These are phyloP conservation scores for Penstemon newberryi DNA, from an alignment of 257 asterid species.

Conservation along the genomic window DNA sequence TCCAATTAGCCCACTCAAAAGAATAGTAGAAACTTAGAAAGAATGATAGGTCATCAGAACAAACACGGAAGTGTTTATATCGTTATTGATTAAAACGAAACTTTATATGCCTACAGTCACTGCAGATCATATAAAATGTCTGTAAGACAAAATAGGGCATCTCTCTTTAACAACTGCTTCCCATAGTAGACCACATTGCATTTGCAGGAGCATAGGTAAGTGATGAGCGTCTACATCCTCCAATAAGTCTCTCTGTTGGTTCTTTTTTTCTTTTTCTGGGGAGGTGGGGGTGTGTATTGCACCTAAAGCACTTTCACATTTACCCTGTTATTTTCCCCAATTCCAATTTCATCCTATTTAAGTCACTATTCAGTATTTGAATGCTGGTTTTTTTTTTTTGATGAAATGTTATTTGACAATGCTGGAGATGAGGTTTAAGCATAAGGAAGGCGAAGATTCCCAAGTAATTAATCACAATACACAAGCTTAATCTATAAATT, in stretches of 20 bases:
- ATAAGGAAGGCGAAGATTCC: no score
- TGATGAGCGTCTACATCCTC: not conserved
- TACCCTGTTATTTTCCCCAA: no score
- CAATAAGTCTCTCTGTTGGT: not conserved
- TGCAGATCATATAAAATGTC: not conserved
- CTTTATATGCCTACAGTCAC: not conserved
- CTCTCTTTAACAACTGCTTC: not conserved
- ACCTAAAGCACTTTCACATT: no score
- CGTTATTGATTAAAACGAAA: not conserved
- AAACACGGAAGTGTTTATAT: not conserved
- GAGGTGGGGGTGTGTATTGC: no score
- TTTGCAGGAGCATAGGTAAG: not conserved
- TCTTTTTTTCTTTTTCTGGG: not conserved
- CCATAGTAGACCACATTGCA: not conserved
- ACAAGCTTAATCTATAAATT: no score
- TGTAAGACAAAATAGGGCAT: not conserved
- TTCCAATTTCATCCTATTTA: no score
- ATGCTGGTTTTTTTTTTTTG: no score
- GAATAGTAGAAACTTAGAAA: constrained; percentile 9
- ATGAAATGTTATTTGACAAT: no score
- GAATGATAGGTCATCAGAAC: constrained; percentile 5
- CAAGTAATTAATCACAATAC: no score
- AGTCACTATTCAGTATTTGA: no score
- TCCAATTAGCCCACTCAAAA: not conserved
- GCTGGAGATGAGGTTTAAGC: no score